Base-by-base conservation (phyloP, 1,284 basidiomycete genomes). In the Xerocomus amazonicus region DNA sequence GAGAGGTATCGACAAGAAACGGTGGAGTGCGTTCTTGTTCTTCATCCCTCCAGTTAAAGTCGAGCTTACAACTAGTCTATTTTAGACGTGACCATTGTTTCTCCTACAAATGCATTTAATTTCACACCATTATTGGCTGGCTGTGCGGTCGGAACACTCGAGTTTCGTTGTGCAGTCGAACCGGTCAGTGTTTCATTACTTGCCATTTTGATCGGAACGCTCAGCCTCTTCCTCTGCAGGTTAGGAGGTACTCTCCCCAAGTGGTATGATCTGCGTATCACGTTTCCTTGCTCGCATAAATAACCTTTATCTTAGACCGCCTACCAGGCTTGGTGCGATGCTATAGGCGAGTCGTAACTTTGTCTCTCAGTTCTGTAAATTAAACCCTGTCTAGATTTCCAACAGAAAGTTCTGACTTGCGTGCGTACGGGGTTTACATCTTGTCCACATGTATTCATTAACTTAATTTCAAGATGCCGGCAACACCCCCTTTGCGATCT, bases 111-210 rank as follows among this genome's bases (percentile, higher is more conserved):
- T 29, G 86, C 90, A 66, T 92, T 92, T 71, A 89, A 90, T 59
- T 92, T 92, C 63, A 92, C 90, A 0, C 90, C 90, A 0, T 69
- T 92, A 33, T 73, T 91, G 12, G 87, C 88, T 0, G 76, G 84
- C 39, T 86, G 84, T 51, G 80, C 88, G 2, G 89, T 92, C 27
- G 91, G 91, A 6, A 92, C 90, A 1, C 71, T 93, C 43, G 89
- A 92, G 57, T 90, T 88, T 59, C 75, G 90, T 31, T 83, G 83
- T 56, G 87, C 88, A 0, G 75, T 92, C 28, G 91, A 95, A 67
- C 84, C 91, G 0, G 90, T 92, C 39, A 47, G 60, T 51, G 40
- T 37, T 52, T 27, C 35, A 19, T 26, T 37, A 4, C 26, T 38
- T 28, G 12, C 65, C 81, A 26, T 28, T 41, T 33, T 33, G 48